Evolutionary conservation across 2,329 filamentous ascomycete genomes (phyloP).

Genomic region (Aspergillus hortae): DNA sequence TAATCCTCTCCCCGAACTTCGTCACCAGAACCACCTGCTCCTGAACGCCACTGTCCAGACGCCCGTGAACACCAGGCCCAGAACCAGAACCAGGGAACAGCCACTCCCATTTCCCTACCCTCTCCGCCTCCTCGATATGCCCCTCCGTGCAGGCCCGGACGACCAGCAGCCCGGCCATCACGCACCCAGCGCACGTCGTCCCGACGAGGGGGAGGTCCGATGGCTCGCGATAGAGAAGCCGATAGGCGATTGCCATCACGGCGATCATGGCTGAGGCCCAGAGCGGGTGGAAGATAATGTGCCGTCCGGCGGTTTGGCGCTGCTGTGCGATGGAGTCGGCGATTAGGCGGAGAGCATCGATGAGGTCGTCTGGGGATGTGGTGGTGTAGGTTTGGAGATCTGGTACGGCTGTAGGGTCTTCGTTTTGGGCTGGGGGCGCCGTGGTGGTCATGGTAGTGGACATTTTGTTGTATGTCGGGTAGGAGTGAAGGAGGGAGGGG

Average conservation of each 20-base stretch:
- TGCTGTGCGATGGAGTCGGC: conserved; percentile 82
- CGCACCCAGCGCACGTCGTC: conserved; percentile 49
- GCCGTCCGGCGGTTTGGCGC: conserved; percentile 62
- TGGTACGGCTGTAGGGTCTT: neutral
- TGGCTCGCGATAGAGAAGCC: conserved; percentile 36
- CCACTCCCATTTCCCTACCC: too few relatives aligned
- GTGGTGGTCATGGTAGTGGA: neutral
- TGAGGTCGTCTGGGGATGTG: conserved; percentile 9
- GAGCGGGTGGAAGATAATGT: conserved; percentile 61
- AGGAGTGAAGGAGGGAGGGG: neutral
- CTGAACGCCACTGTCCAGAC: neutral
- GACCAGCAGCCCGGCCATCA: conserved; percentile 61
- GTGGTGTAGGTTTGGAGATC: neutral
- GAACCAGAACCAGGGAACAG: too few relatives aligned
- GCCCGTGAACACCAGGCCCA: neutral
- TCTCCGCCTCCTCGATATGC: conserved; percentile 60
- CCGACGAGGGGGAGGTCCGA: conserved; percentile 10
- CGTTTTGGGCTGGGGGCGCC: too few relatives aligned
- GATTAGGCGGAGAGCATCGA: conserved; percentile 67
- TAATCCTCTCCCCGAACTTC: conserved; percentile 57
- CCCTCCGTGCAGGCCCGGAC: conserved; percentile 59
- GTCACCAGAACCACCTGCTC: conserved; percentile 59
- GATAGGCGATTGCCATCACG: conserved; percentile 37
- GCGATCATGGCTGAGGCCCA: conserved; percentile 40
- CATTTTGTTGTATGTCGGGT: neutral